Evolutionary conservation across 768 basidiomycete species (phyloP).

Genomic region (Mycena haematopus): DNA sequence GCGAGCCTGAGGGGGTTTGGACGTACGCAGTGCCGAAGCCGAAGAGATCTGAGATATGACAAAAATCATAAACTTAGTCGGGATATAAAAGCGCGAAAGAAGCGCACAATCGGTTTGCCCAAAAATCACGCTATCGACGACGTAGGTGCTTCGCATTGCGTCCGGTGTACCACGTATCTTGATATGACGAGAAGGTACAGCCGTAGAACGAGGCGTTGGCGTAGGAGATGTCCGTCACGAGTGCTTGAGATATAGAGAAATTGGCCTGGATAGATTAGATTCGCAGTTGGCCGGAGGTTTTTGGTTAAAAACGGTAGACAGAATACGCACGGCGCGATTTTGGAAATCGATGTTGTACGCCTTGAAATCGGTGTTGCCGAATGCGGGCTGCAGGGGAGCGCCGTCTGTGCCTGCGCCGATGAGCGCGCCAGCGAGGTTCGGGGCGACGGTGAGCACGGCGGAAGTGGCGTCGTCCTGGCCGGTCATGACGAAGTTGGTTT

Average conservation of each 20-base stretch:
- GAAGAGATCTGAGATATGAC: conserved; percentile 53
- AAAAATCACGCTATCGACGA: conserved; percentile 65
- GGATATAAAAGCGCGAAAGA: background rate
- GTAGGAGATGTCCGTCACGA: conserved; percentile 67
- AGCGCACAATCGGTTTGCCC: conserved; percentile 69
- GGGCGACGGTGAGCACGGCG: conserved; percentile 62
- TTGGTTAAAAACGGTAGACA: background rate
- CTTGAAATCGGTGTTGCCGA: conserved; percentile 65
- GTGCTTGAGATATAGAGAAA: conserved; percentile 64
- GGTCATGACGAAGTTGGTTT: conserved; percentile 48
- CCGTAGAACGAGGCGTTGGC: conserved; percentile 74
- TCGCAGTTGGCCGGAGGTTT: conserved; percentile 1
- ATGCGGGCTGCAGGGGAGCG: conserved; percentile 55
- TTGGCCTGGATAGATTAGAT: conserved; percentile 49
- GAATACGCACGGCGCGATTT: conserved; percentile 62
- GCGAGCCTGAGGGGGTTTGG: conserved; percentile 41
- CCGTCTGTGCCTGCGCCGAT: conserved; percentile 68
- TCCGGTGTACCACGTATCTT: conserved; percentile 74
- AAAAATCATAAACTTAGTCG: background rate
- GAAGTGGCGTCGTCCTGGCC: conserved; percentile 63
- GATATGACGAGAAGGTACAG: conserved; percentile 64
- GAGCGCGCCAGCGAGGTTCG: conserved; percentile 60
- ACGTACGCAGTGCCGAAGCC: conserved; percentile 66
- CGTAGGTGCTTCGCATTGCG: conserved; percentile 63
- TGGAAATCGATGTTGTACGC: conserved; percentile 73